Base-by-base conservation (phyloP, 352 stramenopile genomes). In the Pythium angustatum region DNA sequence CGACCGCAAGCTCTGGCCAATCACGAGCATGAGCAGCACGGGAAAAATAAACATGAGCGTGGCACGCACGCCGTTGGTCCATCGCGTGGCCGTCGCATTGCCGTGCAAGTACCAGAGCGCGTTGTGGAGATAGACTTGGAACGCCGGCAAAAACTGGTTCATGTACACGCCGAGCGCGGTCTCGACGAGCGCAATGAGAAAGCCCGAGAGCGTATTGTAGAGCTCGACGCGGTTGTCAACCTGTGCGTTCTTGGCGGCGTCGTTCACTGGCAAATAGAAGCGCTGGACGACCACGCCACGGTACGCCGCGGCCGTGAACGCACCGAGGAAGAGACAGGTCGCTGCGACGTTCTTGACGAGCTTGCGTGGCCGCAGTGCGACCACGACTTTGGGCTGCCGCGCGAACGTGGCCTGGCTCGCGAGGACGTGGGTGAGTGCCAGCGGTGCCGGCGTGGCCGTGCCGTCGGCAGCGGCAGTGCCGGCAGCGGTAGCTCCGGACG, bases 1-100 rank as follows among this genome's bases (percentile, higher is more conserved):
- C 50, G 71, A 69, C 17, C 68, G 72, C 3, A 84, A 69, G 30
- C 76, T 81, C 43, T 84, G 78, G 38, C 73, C 76, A 19, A 84
- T 56, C 22, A 66, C 66, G 24, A 84, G 56, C 34, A 73, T 77
- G 9, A 84, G 50, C 7, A 84, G 30, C 21, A 81, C 72, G 0
- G 73, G 76, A 9, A 81, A 71, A n/a, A 78, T 38, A 21, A 81
- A 75, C 33, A 81, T 65, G 9, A 73, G 28, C 2, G 53, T 26
- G 17, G 44, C 40, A 58, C 67, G 50, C 19, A 66, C 17, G 15
- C 43, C 30, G 41, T 40, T 55, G 14, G 56, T 63, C 56, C 26
- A 43, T 40, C 17, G 41, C 17, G n/a, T 50, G 17, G 53, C 53
- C n/a, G 51, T 22, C 11, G 22, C 54, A 30, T 57, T 38, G 52